Conservation (phyloP, 2,329 filamentous ascomycete species). For the Thielaviopsis cerberus region DNA sequence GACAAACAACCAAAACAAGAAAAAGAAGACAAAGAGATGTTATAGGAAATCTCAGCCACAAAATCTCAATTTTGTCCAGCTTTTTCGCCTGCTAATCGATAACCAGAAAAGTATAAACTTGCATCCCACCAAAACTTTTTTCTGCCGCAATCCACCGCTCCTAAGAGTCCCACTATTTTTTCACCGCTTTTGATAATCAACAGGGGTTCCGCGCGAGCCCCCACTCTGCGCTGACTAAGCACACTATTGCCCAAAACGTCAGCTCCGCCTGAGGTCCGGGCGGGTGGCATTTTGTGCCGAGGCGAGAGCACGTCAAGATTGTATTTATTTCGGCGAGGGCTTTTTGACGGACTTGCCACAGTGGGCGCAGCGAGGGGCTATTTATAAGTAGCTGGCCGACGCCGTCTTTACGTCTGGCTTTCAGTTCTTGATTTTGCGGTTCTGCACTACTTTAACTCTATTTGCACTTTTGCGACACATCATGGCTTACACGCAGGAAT, state of each 20-base stretch:
- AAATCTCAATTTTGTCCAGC: not conserved
- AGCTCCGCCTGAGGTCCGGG: not conserved
- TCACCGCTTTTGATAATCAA: slow-evolving; percentile 1
- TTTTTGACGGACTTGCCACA: no score
- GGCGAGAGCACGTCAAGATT: not conserved
- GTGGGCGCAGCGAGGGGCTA: no score
- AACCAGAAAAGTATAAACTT: slow-evolving; percentile 2
- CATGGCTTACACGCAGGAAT: slow-evolving; percentile 23
- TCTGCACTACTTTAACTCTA: not conserved
- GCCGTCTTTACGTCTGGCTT: not conserved
- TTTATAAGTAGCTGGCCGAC: no score
- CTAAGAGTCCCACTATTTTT: not conserved
- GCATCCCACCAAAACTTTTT: slow-evolving; percentile 11
- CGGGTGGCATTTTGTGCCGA: not conserved
- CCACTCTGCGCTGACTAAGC: not conserved
- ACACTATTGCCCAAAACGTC: not conserved
- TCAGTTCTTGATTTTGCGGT: not conserved
- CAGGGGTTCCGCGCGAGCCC: not conserved
- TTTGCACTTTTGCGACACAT: not conserved
- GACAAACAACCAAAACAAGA: not conserved
- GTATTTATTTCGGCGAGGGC: not conserved
- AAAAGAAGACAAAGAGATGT: not conserved
- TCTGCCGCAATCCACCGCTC: slow-evolving; percentile 12
- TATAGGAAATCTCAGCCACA: not conserved
- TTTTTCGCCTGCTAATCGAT: not conserved